Conservation (phyloP, 805 yeast genomes). For the Tetrapisispora phaffii region DNA sequence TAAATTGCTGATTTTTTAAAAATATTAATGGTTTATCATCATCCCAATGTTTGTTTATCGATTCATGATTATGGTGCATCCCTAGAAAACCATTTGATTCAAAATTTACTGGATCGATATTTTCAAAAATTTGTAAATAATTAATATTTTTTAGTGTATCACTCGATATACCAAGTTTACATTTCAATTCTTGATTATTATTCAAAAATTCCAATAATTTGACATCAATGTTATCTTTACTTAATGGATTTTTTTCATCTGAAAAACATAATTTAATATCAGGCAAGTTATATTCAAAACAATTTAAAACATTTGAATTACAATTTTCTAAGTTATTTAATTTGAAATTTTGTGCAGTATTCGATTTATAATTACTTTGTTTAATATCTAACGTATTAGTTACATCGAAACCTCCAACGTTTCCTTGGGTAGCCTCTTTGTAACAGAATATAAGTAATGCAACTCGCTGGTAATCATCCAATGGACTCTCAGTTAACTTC, state of each 20-base stretch:
- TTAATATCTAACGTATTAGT: constrained; percentile 6
- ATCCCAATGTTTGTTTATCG: too few species aligned
- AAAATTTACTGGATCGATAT: background rate
- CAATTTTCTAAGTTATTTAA: background rate
- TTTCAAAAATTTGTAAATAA: constrained; percentile 1
- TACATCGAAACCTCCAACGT: background rate
- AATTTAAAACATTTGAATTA: constrained; percentile 3
- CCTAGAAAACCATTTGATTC: background rate
- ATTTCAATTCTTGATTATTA: background rate
- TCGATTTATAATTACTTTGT: constrained; percentile 17
- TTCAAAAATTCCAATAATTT: background rate
- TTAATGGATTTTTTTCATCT: background rate
- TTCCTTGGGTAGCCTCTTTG: background rate
- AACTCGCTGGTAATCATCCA: constrained; percentile 28
- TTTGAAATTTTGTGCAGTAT: constrained; percentile 12
- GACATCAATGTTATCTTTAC: background rate
- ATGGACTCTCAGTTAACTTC: constrained; percentile 15
- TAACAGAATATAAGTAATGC: constrained; percentile 9
- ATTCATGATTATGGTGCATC: too few species aligned
- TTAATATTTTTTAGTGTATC: background rate
- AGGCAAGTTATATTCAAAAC: constrained; percentile 22
- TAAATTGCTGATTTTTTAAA: constrained; percentile 27
- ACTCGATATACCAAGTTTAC: background rate
- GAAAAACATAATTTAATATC: background rate
- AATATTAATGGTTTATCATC: background rate